Base-by-base conservation (phyloP, 2,329 filamentous ascomycete genomes). In the Drechslerella dactyloides region DNA sequence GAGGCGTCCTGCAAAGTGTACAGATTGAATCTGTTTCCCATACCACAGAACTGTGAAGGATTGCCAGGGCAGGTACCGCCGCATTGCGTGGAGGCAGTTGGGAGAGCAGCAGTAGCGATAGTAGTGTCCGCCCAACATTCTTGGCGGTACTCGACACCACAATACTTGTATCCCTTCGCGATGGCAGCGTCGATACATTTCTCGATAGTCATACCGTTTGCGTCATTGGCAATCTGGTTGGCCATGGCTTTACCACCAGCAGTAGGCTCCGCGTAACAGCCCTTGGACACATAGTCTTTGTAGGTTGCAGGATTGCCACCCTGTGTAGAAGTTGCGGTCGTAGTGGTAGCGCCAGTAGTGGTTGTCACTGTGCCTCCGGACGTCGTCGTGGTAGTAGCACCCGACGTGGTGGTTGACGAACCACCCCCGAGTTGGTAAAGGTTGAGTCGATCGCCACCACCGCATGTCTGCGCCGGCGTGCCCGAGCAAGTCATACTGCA, bases 31-130 rank as follows among this genome's bases (percentile, higher is more conserved):
- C 78, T 75, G 8, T 81, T 83, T 54, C 85, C 82, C 1, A 85
- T 85, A 54, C 85, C 85, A 50, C 85, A 87, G 15, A 82, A 80
- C 74, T 85, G 79, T 66, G 82, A 81, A 27, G 82, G 65, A 48
- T 83, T 81, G 0, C 84, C 85, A 0, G 78, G 74, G 70, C 85
- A 87, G 40, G 80, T 76, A 64, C 80, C 85, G 77, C 84, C 83
- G 78, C 85, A 86, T 72, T 84, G 73, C 6, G 56, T 69, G 0
- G 60, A 2, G 8, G 54, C 17, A 35, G 42, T 19, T 21, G 56
- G 13, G 8, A 37, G 17, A 15, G 60, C 10, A 21, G 37, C 40
- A 4, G 53, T 17, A 7, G 35, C 48, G 1, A 70, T 55, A 1
- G 50, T 40, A 27, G 37, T 42, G 37, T 50, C 66, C 2, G 55